Evolutionary conservation across 768 basidiomycete species (phyloP).

Genomic region (Tylopilus felleus): DNA sequence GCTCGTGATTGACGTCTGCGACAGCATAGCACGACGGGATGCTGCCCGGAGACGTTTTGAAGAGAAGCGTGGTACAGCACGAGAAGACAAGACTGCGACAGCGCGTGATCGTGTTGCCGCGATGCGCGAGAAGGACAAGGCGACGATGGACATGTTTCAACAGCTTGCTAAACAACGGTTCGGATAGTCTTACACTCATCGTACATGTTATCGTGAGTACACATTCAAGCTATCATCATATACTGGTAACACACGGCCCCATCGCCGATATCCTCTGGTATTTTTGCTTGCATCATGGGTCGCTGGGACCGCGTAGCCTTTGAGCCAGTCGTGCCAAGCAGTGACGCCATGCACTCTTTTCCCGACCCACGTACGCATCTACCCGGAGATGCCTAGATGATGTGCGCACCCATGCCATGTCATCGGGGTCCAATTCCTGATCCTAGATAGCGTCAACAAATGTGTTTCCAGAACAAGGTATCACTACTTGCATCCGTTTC

Average conservation of each 20-base stretch:
- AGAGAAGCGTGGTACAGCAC: conserved; percentile 40
- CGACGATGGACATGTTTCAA: conserved; percentile 97
- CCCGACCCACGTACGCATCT: neutral
- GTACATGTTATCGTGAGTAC: conserved; percentile 17
- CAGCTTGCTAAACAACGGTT: conserved; percentile 86
- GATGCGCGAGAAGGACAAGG: conserved; percentile 77
- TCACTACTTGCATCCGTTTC: neutral
- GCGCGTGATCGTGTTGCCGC: conserved; percentile 60
- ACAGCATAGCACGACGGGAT: conserved; percentile 72
- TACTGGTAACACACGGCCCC: neutral
- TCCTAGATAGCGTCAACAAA: neutral
- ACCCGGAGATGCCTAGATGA: neutral
- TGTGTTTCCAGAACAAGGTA: neutral
- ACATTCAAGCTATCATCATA: neutral
- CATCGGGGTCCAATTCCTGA: conserved; percentile 36
- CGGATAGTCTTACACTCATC: conserved; percentile 45
- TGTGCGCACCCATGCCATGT: conserved; percentile 36
- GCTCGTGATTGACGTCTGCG: conserved; percentile 5
- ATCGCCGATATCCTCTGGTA: neutral
- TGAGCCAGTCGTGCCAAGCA: neutral
- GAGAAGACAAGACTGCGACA: conserved; percentile 50
- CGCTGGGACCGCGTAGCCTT: neutral
- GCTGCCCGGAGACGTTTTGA: conserved; percentile 62
- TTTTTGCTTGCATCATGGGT: neutral
- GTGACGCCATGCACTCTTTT: neutral